These are phyloP conservation scores for Pseudogymnoascus sp. DNA, from an alignment of 2,329 filamentous ascomycete species.

Conservation along the genomic window DNA sequence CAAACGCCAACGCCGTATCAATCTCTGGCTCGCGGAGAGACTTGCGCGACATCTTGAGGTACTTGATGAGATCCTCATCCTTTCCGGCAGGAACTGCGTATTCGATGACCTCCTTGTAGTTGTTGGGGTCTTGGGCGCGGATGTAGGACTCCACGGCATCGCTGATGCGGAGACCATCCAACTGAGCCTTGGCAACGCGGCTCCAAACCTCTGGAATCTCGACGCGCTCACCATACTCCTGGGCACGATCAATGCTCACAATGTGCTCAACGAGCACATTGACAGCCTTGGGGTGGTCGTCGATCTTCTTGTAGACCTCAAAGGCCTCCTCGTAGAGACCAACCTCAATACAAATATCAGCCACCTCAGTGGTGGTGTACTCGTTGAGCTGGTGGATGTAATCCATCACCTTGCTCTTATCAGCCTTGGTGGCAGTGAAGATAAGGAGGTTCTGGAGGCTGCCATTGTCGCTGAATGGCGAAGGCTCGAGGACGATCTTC, in stretches of 20 bases:
- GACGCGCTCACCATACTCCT: slow-evolving; percentile 90
- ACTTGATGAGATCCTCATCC: slow-evolving; percentile 96
- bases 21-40: slow-evolving; percentile 88
- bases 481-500: slow-evolving; percentile 99
- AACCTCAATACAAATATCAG: slow-evolving; percentile 85
- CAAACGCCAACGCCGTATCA: slow-evolving; percentile 90
- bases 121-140: slow-evolving; percentile 83
- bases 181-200: slow-evolving; percentile 93
- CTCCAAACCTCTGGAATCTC: slow-evolving; percentile 96
- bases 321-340: slow-evolving; percentile 96
- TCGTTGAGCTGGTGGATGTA: slow-evolving; percentile 89
- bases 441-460: slow-evolving; percentile 94
- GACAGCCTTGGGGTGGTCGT: slow-evolving; percentile 77
- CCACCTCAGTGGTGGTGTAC: slow-evolving; percentile 89
- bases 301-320: slow-evolving; percentile 97
- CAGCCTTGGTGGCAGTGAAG: slow-evolving; percentile 92
- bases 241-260: slow-evolving; percentile 94
- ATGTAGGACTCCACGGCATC: slow-evolving; percentile 98
- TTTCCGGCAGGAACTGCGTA: slow-evolving; percentile 92
- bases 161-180: slow-evolving; percentile 86
- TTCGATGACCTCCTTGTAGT: slow-evolving; percentile 94
- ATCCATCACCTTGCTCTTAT: slow-evolving; percentile 89
- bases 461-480: slow-evolving; percentile 94
- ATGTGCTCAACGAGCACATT: slow-evolving; percentile 93
- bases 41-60: slow-evolving; percentile 93